Conservation (phyloP, 805 yeast genomes). For the Zygoascus flipseniorum region DNA sequence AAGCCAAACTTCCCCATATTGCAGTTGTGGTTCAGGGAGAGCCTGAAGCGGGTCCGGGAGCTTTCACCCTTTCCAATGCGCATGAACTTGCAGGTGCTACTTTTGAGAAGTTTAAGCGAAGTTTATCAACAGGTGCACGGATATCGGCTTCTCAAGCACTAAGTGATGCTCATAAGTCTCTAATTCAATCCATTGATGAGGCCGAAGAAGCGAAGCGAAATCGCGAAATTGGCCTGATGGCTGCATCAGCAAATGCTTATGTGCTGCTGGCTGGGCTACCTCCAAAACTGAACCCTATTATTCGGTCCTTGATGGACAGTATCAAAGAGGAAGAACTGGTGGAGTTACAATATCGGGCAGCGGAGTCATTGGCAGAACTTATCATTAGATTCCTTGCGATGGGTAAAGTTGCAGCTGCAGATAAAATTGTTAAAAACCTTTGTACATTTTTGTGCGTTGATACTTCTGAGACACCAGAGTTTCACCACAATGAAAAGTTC, state of each 20-base stretch:
- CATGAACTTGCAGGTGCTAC: conserved; percentile 56
- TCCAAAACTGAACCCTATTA: conserved; percentile 76
- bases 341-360: conserved; percentile 62
- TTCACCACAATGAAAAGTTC: conserved; percentile 50
- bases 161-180: conserved; percentile 69
- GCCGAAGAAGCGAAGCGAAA: conserved; percentile 43
- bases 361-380: conserved; percentile 57
- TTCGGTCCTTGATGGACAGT: conserved; percentile 87
- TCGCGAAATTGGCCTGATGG: conserved; percentile 47
- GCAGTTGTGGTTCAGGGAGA: conserved; percentile 94
- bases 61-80: conserved; percentile 75
- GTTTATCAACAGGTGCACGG: conserved; percentile 59
- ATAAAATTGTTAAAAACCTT: conserved; percentile 80
- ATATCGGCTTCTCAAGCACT: conserved; percentile 61
- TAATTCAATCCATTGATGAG: conserved; percentile 56
- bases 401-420: conserved; percentile 67
- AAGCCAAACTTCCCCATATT: conserved; percentile 64
- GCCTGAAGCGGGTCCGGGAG: conserved; percentile 86
- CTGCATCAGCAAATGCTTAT: conserved; percentile 71
- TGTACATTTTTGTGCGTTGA: conserved; percentile 94
- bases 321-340: conserved; percentile 65
- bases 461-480: conserved; percentile 92
- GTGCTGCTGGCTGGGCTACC: conserved; percentile 56
- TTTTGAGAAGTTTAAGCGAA: conserved; percentile 54
- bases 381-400: conserved; percentile 47